Conservation (phyloP, 441 rosid species). For the Mallotus repandus region DNA sequence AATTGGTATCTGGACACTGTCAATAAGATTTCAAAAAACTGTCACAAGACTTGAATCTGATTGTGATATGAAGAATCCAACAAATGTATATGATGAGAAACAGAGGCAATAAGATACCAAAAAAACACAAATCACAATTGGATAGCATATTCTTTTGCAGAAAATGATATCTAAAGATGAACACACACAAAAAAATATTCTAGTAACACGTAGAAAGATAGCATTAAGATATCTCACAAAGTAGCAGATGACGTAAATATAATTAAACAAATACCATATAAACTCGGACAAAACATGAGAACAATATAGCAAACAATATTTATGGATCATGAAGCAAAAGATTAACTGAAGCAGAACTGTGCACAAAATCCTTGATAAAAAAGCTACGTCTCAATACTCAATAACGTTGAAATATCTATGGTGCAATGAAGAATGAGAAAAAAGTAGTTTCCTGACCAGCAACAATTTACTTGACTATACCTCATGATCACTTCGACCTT, state of each 20-base stretch:
- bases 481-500: conserved; percentile 31
- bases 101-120: not conserved
- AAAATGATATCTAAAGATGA: not conserved
- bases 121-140: not conserved
- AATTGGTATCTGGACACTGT: conserved; percentile 77
- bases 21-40: conserved; percentile 9
- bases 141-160: not conserved
- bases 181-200: conserved; percentile 4
- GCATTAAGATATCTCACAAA: not conserved
- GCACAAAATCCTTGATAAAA: not conserved
- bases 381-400: not conserved
- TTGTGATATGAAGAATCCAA: not conserved
- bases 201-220: not conserved
- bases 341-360: not conserved
- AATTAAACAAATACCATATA: not conserved
- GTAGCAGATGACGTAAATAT: not conserved
- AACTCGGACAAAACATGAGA: not conserved
- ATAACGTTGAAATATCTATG: not conserved
- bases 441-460: conserved; percentile 20
- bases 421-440: conserved; percentile 12
- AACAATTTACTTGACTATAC: conserved; percentile 29
- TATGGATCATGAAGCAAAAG: not conserved
- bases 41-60: not conserved
- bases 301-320: conserved; percentile 2
- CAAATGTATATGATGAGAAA: not conserved